phyloP scores from a whole-genome alignment of 2,329 filamentous ascomycete species.

The Akanthomyces muscarius region DNA sequence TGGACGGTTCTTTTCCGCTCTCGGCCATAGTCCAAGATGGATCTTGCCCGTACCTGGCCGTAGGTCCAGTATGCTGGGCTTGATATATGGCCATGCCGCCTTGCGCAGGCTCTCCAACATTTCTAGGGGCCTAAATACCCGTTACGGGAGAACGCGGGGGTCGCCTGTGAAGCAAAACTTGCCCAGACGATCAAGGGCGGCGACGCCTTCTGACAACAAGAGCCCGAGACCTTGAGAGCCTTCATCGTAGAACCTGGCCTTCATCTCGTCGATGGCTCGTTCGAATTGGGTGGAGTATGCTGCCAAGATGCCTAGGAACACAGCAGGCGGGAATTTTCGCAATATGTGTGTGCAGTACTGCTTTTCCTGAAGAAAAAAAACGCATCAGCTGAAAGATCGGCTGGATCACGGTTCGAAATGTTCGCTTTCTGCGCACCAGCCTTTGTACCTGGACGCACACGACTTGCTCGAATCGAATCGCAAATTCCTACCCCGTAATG shows the following conservation, averaged over 20 bases:
- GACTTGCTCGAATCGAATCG: too few species aligned
- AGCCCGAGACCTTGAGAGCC: background rate
- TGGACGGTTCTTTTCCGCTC: background rate
- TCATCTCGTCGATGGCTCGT: too few species aligned
- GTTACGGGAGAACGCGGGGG: background rate
- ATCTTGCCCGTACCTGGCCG: background rate
- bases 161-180: background rate
- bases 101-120: background rate
- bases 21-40: background rate
- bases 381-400: too few species aligned
- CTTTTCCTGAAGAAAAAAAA: too few species aligned
- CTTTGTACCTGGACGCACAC: too few species aligned
- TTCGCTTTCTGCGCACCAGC: too few species aligned
- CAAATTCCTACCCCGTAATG: too few species aligned
- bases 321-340: too few species aligned
- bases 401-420: too few species aligned
- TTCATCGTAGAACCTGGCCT: background rate
- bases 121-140: background rate
- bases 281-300: too few species aligned
- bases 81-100: background rate
- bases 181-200: background rate
- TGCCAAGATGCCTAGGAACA: too few species aligned
- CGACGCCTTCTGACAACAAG: background rate
- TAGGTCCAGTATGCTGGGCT: background rate
- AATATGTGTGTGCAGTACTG: too few species aligned